Conservation (phyloP, 176 grass and related monocot species). For the Metroxylon sagu region DNA sequence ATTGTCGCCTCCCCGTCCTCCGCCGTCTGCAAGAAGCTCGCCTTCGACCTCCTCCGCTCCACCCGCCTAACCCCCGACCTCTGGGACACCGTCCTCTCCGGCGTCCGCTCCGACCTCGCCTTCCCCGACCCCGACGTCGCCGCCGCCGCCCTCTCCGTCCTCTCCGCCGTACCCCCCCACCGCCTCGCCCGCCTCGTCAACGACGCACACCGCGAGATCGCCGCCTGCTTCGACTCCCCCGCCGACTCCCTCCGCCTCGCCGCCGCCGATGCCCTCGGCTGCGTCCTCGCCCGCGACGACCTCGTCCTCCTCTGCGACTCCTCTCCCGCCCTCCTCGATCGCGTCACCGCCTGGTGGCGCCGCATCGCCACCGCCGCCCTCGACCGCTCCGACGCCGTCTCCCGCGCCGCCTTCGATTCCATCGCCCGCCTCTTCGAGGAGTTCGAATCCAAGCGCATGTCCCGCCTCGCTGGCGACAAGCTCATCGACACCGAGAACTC, state of each 20-base stretch:
- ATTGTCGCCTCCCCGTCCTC: constrained; percentile 69
- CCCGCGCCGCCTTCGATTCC: constrained; percentile 66
- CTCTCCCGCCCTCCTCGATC: constrained; percentile 65
- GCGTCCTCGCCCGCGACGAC: constrained; percentile 41
- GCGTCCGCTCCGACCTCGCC: constrained; percentile 69
- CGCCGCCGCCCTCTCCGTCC: constrained; percentile 67
- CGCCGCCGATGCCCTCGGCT: constrained; percentile 14
- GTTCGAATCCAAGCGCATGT: constrained; percentile 88
- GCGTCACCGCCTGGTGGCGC: constrained; percentile 76
- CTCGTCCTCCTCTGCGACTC: constrained; percentile 33
- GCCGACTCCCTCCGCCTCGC: constrained; percentile 12
- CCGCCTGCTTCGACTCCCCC: constrained; percentile 14
- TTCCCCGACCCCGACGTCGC: constrained; percentile 92
- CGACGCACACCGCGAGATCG: constrained; percentile 35
- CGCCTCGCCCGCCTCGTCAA: constrained; percentile 66
- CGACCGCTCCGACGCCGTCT: constrained; percentile 62
- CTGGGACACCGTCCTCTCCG: constrained; percentile 55
- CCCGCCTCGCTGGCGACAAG: constrained; percentile 86
- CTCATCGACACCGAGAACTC: constrained; percentile 82
- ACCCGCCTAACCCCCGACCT: constrained; percentile 65
- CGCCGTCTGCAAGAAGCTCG: constrained; percentile 85
- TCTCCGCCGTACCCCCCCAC: constrained; percentile 79
- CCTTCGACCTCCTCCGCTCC: constrained; percentile 81
- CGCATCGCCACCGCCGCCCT: constrained; percentile 54
- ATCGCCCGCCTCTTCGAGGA: constrained; percentile 86